Base-by-base conservation (phyloP, 352 stramenopile genomes). In the Phytophthora tentaculata region DNA sequence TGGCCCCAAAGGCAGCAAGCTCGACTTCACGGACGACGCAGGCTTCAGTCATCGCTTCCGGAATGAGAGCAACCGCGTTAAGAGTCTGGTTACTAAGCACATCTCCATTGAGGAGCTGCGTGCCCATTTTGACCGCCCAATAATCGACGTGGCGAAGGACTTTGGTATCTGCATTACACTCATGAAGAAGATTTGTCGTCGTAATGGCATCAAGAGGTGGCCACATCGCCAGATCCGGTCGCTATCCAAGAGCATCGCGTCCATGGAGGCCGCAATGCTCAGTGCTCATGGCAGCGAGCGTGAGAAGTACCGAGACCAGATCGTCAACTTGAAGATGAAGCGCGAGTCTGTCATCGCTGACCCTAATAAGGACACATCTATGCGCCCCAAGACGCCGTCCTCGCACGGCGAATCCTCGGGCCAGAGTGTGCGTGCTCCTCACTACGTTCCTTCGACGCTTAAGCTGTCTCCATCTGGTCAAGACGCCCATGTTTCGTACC, bases 111-210 rank as follows among this genome's bases (percentile, higher is more conserved):
- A 94, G 20, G 86, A 95, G 67, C 73, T 96, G 17, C 82, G 87
- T 35, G 83, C 79, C 32, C 88, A 96, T 64, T 96, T 96, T 67
- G 87, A 96, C 48, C 84, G 87, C 7, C 88, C 88, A 3, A 95
- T 96, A 69, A 92, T 95, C 47, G 88, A 96, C 50, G 88, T 96
- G n/a, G 88, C 88, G 22, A 93, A 94, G 71, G 83, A 94, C 60
- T 96, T 96, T 81, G 88, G 88, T 26, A 94, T 96, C 47, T 96
- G 88, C 67, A 96, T 96, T 71, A 96, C 88, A 61, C 79, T 96
- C 43, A 96, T 96, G 88, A 96, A 94, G 74, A 91, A 91, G 69
- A 92, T 94, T 56, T 94, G 86, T 67, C 84, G 86, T 64, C 84
- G 87, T 28, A 92, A 92, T 58, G 84, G 84, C 28, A 83, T 94